Evolutionary conservation across 176 grass and related monocot species (phyloP).

Genomic region (Avena insularis): DNA sequence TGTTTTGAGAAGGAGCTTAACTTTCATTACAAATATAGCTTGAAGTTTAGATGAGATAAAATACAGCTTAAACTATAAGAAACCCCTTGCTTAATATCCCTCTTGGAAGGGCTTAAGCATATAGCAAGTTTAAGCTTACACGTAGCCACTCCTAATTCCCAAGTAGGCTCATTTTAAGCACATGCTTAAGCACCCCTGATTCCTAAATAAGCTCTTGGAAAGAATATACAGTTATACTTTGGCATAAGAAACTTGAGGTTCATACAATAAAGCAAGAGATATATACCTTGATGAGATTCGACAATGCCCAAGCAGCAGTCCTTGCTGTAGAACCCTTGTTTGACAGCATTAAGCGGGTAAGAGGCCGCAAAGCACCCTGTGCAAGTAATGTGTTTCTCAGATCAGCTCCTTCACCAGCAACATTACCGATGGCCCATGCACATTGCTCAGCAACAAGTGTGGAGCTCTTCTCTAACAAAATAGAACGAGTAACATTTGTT

Average conservation of each 20-base stretch:
- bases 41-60: background rate
- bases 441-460: conserved; percentile 83
- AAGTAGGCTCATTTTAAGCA: background rate
- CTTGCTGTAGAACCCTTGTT: conserved; percentile 81
- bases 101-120: background rate
- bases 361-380: conserved; percentile 85
- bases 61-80: background rate
- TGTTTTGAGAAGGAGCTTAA: conserved; percentile 12
- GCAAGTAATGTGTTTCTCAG: conserved; percentile 85
- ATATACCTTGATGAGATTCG: conserved; percentile 96
- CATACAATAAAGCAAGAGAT: background rate
- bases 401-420: conserved; percentile 92
- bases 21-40: conserved; percentile 13
- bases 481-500: conserved; percentile 42
- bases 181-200: background rate
- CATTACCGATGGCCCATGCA: conserved; percentile 95
- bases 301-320: conserved; percentile 94
- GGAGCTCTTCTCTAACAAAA: conserved; percentile 87
- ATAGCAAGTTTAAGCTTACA: background rate
- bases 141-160: background rate
- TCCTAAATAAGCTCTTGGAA: background rate
- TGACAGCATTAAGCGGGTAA: conserved; percentile 76
- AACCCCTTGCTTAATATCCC: background rate
- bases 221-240: background rate
- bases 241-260: conserved; percentile 28